phyloP scores from a whole-genome alignment of 73 alveolate genomes.

The Paramecium bursaria region DNA sequence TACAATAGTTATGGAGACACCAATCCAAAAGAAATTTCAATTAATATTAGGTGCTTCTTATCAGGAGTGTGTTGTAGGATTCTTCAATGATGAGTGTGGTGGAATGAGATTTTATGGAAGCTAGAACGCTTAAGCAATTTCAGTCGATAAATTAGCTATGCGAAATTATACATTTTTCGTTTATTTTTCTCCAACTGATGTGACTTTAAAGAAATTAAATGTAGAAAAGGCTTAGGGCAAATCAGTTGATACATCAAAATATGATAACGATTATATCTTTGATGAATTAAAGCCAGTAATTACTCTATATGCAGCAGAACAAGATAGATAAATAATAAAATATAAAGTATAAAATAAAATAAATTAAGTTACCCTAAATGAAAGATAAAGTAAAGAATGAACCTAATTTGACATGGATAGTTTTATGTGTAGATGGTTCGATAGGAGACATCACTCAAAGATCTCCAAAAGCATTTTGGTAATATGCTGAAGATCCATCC shows the following conservation, averaged over 20 bases:
- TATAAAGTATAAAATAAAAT: no score
- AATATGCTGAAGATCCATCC: constrained; percentile 16
- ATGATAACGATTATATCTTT: constrained; percentile 16
- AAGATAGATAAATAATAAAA: constrained; percentile 40
- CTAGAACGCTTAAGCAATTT: constrained; percentile 14
- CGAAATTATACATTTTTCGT: constrained; percentile 50
- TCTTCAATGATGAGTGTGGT: constrained; percentile 45
- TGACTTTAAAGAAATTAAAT: constrained; percentile 15
- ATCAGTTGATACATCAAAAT: constrained; percentile 5
- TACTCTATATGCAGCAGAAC: constrained; percentile 42
- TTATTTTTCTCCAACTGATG: constrained; percentile 2
- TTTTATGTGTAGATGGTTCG: constrained; percentile 48
- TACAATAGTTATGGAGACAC: constrained; percentile 58
- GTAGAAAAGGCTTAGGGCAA: constrained; percentile 1
- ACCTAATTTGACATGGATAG: constrained; percentile 53
- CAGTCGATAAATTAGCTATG: constrained; percentile 27
- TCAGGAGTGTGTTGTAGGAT: constrained; percentile 43
- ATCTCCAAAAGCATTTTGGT: constrained; percentile 36
- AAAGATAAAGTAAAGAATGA: constrained; percentile 6
- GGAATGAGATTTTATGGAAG: constrained; percentile 44
- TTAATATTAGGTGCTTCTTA: constrained; percentile 29
- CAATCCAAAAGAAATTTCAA: constrained; percentile 25
- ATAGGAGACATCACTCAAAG: constrained; percentile 36
- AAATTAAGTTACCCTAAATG: constrained; percentile 30
- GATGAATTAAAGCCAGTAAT: constrained; percentile 10